These are phyloP conservation scores for Pseudomicrostroma phylloplanum DNA, from an alignment of 1,284 basidiomycete species.

Conservation along the genomic window DNA sequence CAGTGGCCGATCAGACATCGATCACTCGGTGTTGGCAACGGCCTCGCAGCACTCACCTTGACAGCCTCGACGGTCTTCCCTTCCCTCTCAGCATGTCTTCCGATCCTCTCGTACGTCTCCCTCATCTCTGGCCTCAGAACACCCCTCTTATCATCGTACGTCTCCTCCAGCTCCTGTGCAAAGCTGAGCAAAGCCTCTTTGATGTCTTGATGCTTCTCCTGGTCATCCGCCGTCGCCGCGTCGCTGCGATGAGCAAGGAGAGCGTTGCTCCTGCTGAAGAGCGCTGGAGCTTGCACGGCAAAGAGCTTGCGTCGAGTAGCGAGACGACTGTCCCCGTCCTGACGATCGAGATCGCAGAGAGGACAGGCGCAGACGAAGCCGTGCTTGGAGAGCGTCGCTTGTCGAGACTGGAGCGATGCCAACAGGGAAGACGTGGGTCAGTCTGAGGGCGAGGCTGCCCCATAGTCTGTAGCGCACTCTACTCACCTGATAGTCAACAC, in stretches of 20 bases:
- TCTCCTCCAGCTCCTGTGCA: constrained; percentile 25
- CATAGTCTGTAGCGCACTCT: no score
- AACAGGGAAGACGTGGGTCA: constrained; percentile 4
- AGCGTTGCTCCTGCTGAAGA: constrained; percentile 38
- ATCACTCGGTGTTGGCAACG: no score
- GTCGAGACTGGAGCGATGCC: constrained; percentile 12
- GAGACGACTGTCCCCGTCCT: constrained; percentile 28
- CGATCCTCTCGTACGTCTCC: constrained; percentile 26
- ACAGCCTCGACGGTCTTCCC: neutral
- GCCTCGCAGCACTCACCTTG: neutral
- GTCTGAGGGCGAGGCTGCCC: no score
- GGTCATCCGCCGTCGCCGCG: neutral
- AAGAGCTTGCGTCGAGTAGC: constrained; percentile 21
- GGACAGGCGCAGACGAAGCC: constrained; percentile 41
- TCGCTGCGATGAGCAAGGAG: constrained; percentile 23
- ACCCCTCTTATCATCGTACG: constrained; percentile 26
- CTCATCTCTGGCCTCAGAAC: constrained; percentile 37
- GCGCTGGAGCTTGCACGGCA: constrained; percentile 30
- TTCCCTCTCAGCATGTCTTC: constrained; percentile 19
- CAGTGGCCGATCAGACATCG: neutral
- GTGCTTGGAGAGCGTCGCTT: constrained; percentile 42
- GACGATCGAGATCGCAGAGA: constrained; percentile 36
- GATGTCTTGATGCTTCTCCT: constrained; percentile 35
- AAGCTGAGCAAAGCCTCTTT: constrained; percentile 27
- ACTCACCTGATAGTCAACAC: constrained; percentile 25